Evolutionary conservation across 1,284 basidiomycete species (phyloP).

Genomic region (Neolentinus lepideus): DNA sequence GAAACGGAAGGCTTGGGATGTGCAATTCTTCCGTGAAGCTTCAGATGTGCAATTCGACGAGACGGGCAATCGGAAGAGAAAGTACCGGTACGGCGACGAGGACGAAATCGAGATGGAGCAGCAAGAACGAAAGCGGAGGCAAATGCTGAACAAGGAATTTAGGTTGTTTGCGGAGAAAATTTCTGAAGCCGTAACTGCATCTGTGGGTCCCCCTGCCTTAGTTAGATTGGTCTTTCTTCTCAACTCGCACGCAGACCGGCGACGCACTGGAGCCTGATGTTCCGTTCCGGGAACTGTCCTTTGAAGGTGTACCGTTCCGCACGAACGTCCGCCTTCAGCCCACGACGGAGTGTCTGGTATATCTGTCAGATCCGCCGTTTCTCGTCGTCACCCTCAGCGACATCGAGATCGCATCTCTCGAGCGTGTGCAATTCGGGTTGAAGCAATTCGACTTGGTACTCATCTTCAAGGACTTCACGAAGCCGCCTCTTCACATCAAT

Average conservation of each 20-base stretch:
- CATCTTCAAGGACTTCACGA: slow-evolving; percentile 95
- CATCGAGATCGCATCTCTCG: slow-evolving; percentile 94
- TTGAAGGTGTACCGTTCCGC: slow-evolving; percentile 95
- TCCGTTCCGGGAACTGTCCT: slow-evolving; percentile 96
- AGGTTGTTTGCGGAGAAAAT: slow-evolving; percentile 92
- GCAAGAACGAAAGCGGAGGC: slow-evolving; percentile 87
- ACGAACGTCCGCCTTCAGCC: slow-evolving; percentile 94
- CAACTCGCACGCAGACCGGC: slow-evolving; percentile 43
- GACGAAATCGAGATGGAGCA: slow-evolving; percentile 99
- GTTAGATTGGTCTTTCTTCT: slow-evolving; percentile 3
- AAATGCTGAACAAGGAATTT: slow-evolving; percentile 92
- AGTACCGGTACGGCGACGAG: slow-evolving; percentile 96
- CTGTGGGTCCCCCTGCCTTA: slow-evolving; percentile 35
- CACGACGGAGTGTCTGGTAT: slow-evolving; percentile 95
- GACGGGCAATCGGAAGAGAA: slow-evolving; percentile 97
- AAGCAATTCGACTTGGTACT: slow-evolving; percentile 98
- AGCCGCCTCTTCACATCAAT: slow-evolving; percentile 89
- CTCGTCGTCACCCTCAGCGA: slow-evolving; percentile 92
- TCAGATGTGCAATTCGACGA: slow-evolving; percentile 98
- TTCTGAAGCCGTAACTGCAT: slow-evolving; percentile 75
- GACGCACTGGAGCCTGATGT: slow-evolving; percentile 92
- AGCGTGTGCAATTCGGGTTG: slow-evolving; percentile 94
- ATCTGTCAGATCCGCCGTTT: slow-evolving; percentile 95
- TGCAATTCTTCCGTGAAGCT: slow-evolving; percentile 98
- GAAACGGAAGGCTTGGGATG: slow-evolving; percentile 96